Evolutionary conservation across 2,329 filamentous ascomycete species (phyloP), one percentile per base, ranked within the genome.

Genomic region (Tolypocladium pustulatum): DNA sequence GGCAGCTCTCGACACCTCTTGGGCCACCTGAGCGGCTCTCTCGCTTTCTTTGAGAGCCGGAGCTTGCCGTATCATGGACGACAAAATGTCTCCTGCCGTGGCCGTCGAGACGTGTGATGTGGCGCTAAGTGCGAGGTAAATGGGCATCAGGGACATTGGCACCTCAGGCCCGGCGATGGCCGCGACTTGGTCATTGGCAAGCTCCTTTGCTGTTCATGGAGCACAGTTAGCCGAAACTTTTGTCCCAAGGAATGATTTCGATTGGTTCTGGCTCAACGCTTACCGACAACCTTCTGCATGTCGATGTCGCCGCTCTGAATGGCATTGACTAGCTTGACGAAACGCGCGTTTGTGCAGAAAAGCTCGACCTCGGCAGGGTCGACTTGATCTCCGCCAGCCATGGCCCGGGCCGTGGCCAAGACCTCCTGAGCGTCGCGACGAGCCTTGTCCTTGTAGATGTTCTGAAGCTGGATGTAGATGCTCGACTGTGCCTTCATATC

Each of bases 401-500:
- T 70, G 38, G 76, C 72, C 54, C 83, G 84, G 49, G 91, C 86
- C 15, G 74, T 83, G 15, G 78, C 74, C 3, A 91, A 75, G 2
- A 97, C 88, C 71, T 96, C 88, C 36, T 83, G 81, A 17, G 87
- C 77, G 67, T 99, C 94, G 67, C 82, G 77, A 38, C 88, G 85
- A 51, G 94, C 91, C 72, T 96, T 96, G 27, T 79, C 74, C 74
- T 96, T 97, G 82, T 97, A 99, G 60, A 97, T 84, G 66, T 89
- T 93, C 71, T 97, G 94, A 15, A 99, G 81, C 66, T 86, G 81
- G 64, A 99, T 88, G 75, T 99, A 99, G 62, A 95, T 88, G 58
- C 81, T 84, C 4, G 92, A 96, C 69, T 93, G 84, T 3, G 94
- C 91, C 76, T 99, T 99, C 94, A 99, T 99, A 71, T 99, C 94